A percentile compares a stretch with the other conserved stretches of the same genome.
phyloP scores from a whole-genome alignment of 2,329 filamentous ascomycete species.

The Trichoderma endophyticum region DNA sequence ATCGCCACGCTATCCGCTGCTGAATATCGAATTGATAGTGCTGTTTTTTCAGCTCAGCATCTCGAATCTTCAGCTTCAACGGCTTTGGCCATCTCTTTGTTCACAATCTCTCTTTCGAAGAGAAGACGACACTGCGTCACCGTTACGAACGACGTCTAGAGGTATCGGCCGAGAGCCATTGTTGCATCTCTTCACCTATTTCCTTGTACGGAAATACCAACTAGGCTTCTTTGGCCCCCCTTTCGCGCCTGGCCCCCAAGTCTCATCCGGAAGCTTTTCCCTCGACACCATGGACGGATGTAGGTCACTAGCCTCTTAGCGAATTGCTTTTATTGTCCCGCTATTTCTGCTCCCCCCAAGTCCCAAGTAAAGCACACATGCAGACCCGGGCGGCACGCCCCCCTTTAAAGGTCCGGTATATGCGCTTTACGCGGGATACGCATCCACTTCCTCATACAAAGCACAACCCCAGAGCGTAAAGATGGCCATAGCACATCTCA shows the following conservation, averaged over 20 bases:
- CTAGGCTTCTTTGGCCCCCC: not conserved
- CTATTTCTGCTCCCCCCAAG: not conserved
- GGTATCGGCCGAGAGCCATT: constrained; percentile 1
- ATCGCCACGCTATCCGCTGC: not conserved
- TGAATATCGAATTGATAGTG: not conserved
- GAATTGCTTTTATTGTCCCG: not conserved
- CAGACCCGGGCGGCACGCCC: not conserved
- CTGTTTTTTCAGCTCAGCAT: not conserved
- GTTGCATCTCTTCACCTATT: not conserved
- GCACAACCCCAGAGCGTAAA: not conserved
- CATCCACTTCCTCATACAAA: not conserved
- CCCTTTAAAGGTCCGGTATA: not conserved
- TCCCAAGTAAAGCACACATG: not conserved
- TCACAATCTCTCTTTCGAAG: not conserved
- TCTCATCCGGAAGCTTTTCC: not conserved
- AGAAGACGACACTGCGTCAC: not conserved
- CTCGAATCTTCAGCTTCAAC: not conserved
- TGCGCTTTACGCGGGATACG: not conserved
- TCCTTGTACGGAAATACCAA: not conserved
- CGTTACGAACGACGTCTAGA: not conserved
- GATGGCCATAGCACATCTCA: not conserved
- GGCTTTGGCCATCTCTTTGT: not conserved
- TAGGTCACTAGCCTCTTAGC: constrained; percentile 12
- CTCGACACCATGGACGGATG: constrained; percentile 27
- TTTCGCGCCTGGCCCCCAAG: constrained; percentile 9